Evolutionary conservation across 306 rosid genomes (phyloP).

Genomic region (Prunus davidiana): DNA sequence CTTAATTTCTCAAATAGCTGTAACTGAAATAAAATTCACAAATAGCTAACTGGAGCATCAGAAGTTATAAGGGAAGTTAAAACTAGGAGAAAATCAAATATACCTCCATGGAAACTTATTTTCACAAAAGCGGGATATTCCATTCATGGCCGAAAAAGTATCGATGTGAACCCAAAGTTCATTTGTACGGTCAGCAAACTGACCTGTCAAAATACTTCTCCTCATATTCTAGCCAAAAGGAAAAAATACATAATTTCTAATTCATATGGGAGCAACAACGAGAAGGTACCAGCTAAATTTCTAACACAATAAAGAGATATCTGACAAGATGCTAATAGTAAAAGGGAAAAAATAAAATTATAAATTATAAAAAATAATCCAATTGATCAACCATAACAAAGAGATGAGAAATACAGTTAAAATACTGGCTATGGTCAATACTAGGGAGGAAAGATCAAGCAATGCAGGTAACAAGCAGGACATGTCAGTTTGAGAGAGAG

Average conservation of each 20-base stretch:
- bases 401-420: no score
- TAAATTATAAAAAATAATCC: no score
- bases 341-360: no score
- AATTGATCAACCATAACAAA: no score
- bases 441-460: neutral
- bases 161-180: slow-evolving; percentile 85
- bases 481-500: no score
- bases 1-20: neutral
- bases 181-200: slow-evolving; percentile 33
- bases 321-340: neutral
- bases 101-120: slow-evolving; percentile 81
- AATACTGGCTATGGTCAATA: no score
- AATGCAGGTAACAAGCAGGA: no score
- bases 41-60: slow-evolving; percentile 3
- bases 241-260: neutral
- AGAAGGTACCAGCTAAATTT: neutral
- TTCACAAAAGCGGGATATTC: slow-evolving; percentile 93
- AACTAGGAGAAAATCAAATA: slow-evolving; percentile 13
- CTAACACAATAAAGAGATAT: neutral
- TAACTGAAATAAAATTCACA: neutral
- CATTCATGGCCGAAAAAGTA: slow-evolving; percentile 96
- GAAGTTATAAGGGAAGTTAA: slow-evolving; percentile 2
- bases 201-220: slow-evolving; percentile 43
- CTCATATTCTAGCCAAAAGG: slow-evolving; percentile 13
- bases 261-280: neutral